Evolutionary conservation across 306 rosid genomes (phyloP), one percentile per base, ranked within the genome.

Genomic region (Crotalaria pallida): DNA sequence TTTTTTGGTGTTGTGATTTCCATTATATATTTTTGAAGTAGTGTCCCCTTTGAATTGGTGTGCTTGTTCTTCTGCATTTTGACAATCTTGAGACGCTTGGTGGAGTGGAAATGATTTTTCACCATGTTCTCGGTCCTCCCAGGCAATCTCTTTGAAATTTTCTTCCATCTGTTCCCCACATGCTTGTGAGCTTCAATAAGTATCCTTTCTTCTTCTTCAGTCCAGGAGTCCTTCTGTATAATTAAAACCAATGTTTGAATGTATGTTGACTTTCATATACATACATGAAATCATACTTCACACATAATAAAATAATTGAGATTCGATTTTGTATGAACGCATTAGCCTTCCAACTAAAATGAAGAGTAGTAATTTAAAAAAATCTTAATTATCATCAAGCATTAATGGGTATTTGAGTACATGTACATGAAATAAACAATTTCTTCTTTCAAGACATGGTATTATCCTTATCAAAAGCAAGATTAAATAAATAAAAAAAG

Each of bases 181-280:
- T 73, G 65, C 29, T 68, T 78, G 59, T 87, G n/a, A n/a, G 86
- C 84, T 58, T 77, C 53, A 13, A 84, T 80, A 0, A 87, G 75
- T 3, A 72, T 72, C 13, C 3, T 75, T 58, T 87, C 89, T 22
- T 82, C 89, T 12, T 84, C 92, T 24, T 82, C 83, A 2, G 80
- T 87, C 92, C 92, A 87, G 2, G 75, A 55, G 12, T 84, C 92
- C 75, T 87, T 87, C 92, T 87, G 87, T 75, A 68, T 38, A 16
- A 6, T 26, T 33, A 66, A 33, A 24, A 26, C 19, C 22, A 48
- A 48, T 4, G 9, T 38, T 6, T 5, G 43, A 1, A 4, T 36
- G 6, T 36, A 24, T 24, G 27, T 24, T 24, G 27, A 3, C 27
- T 24, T 24, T 24, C 27, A 24, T 24, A 24, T 24, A 24, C 27